These are phyloP conservation scores for Persicaria tinctoria DNA, from an alignment of 148 eudicot species.

Conservation along the genomic window DNA sequence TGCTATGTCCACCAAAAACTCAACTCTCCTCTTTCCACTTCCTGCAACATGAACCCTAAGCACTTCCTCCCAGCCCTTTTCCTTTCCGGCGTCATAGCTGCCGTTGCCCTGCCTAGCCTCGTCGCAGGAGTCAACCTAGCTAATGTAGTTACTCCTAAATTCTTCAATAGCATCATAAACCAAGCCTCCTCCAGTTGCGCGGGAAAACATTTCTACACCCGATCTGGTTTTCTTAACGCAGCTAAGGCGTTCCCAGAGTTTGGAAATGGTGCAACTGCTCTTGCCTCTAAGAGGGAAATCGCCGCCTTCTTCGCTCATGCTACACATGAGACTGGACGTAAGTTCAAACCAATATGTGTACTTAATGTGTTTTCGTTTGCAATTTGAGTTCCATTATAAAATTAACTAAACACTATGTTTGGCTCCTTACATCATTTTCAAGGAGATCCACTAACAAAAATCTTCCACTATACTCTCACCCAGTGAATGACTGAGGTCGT, in stretches of 20 bases:
- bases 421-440: no score
- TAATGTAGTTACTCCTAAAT: conserved; percentile 24
- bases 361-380: no score
- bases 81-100: not conserved
- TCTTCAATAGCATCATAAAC: conserved; percentile 35
- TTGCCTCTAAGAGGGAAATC: conserved; percentile 48
- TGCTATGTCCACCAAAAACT: not conserved
- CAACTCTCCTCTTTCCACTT: not conserved
- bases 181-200: conserved; percentile 27
- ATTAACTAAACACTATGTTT: no score
- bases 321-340: conserved; percentile 68
- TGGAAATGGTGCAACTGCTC: conserved; percentile 27
- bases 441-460: no score
- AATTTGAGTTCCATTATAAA: no score
- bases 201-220: conserved; percentile 41
- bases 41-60: not conserved
- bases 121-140: conserved; percentile 13
- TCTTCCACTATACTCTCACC: no score
- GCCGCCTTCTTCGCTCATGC: conserved; percentile 73
- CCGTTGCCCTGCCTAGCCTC: not conserved
- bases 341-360: not conserved
- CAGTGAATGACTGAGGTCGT: no score
- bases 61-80: conserved; percentile 1
- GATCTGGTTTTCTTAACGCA: conserved; percentile 33
- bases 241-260: conserved; percentile 27